These are phyloP conservation scores for Nicotiana obtusifolia DNA, from an alignment of 257 asterid genomes.

Conservation along the genomic window DNA sequence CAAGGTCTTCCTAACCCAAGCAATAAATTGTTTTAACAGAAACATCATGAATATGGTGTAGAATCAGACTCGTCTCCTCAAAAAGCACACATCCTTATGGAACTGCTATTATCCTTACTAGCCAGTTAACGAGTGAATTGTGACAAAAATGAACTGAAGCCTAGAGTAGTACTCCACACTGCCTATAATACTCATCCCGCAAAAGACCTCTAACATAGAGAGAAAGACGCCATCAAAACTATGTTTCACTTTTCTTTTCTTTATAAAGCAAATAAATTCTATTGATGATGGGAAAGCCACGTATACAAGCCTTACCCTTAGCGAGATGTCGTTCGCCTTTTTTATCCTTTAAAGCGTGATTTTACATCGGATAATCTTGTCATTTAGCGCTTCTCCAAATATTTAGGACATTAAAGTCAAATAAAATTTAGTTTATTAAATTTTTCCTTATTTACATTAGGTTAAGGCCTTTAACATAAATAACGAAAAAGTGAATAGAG, in stretches of 20 bases:
- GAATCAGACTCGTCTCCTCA: neutral
- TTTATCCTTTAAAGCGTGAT: no score
- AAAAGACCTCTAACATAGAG: neutral
- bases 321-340: no score
- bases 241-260: neutral
- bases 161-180: neutral
- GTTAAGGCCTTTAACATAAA: no score
- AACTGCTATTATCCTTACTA: neutral
- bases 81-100: neutral
- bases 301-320: no score
- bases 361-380: no score
- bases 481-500: no score
- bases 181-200: neutral
- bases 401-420: no score
- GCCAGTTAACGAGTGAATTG: neutral
- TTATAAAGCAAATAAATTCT: no score
- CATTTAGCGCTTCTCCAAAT: no score
- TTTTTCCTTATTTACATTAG: no score
- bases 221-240: neutral
- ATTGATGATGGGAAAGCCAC: no score
- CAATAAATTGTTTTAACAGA: neutral
- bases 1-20: neutral
- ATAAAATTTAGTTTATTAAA: no score
- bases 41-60: neutral
- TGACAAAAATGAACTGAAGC: neutral